Evolutionary conservation across 179 eudicot genomes (phyloP), one percentile per base, ranked within the genome.

Genomic region (Vitellaria paradoxa): DNA sequence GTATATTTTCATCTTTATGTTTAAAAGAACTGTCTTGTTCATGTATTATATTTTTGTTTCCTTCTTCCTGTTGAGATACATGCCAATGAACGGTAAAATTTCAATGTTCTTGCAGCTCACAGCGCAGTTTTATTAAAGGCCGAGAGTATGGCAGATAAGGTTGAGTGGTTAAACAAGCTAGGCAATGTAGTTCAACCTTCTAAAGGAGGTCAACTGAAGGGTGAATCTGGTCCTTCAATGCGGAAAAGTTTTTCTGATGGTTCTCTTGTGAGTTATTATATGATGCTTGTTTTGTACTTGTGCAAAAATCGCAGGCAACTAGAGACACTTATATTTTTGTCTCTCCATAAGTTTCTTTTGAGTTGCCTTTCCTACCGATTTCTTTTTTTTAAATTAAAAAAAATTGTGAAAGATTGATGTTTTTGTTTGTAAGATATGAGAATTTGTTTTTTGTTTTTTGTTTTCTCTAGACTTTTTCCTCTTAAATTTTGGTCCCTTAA

Each of bases 41-140:
- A 42, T 42, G 68, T 11, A 61, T 55, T 40, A 59, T 60, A 57
- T 57, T 70, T 70, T 75, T 71, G 61, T 21, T 63, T 37, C 60
- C 65, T 65, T n/a, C 72, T 37, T 30, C 78, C 65, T 30, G 40
- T 40, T 68, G 40, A 70, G 21, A 40, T 75, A 14, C 30, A 73
- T 50, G 55, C 59, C 40, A 68, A 77, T n/a, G 20, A 26, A 21
- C 15, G 9, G 14, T 49, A 59, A 77, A 72, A 23, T 62, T 68
- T 78, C 46, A 66, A 62, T 84, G 61, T 72, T 71, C 64, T 71
- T 87, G 87, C 92, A 96, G 99, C 98, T 77, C 98, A 96, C 74
- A 94, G 97, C 75, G 90, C 92, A 81, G 98, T 96, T 81, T 63
- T 96, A 52, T 79, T 96, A 81, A 96, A 96, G 82, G 98, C 99